Evolutionary conservation across 148 eudicot species (phyloP), one percentile per base, ranked within the genome.

Genomic region (Silene conica): DNA sequence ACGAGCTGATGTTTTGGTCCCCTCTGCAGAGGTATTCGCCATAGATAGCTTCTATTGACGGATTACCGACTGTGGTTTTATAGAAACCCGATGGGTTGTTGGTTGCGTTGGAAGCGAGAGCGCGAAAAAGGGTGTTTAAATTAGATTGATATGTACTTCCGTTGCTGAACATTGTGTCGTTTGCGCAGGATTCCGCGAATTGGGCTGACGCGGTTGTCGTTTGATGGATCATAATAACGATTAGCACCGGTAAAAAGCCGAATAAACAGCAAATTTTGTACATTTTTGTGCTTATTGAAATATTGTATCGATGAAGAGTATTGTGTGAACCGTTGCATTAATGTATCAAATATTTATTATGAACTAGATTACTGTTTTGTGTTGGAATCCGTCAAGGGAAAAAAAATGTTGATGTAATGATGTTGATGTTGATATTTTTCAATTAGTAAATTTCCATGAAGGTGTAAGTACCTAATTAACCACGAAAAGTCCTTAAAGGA

Each of bases 21-120:
- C 85, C 85, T 8, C 74, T 77, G 61, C 85, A 83, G 41, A 83
- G 85, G 76, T 73, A 83, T 67, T 73, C 69, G 60, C 82, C 85
- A 43, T 78, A 78, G 15, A 75, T 65, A 54, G 77, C 20, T 57
- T 78, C 56, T 25, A 23, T 56, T 13, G 75, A 15, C 21, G 60
- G 46, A 64, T 11, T 22, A 0, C 84, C 83, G 0, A 25, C 63
- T 2, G 86, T 67, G 62, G 83, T 70, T 65, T 66, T 56, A 80
- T 70, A 61, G 71, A 83, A 86, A 8, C 88, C 88, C 61, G 74
- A 58, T 9, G 82, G 68, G 74, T 61, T 54, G 15, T 52, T 34
- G 63, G 81, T 67, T 55, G 81, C 69, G 52, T 82, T 81, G 50
- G 82, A 56, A 46, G 83, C 48, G 8, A 90, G 82, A 14, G 85